Conservation (phyloP, 208 protist species). For the Acanthamoeba healyi region DNA sequence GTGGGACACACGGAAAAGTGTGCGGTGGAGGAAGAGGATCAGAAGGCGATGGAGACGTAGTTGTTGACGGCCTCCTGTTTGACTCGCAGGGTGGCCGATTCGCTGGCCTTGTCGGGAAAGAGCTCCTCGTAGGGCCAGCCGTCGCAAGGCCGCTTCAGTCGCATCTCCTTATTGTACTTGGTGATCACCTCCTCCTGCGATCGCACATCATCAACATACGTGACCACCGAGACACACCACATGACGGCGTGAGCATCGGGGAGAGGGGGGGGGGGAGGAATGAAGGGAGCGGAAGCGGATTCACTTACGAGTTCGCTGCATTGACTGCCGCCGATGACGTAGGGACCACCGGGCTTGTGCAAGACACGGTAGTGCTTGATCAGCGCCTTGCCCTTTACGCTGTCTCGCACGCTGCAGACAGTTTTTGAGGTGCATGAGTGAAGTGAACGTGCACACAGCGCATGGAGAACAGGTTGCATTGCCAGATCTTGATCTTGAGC, state of each 20-base stretch:
- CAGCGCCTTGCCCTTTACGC: slow-evolving; percentile 9
- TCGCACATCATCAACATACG: not conserved
- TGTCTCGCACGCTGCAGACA: slow-evolving; percentile 7
- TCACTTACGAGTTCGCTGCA: not conserved
- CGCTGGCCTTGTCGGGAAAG: not conserved
- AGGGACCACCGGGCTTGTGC: slow-evolving; percentile 47
- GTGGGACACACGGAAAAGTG: no score
- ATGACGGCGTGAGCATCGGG: not conserved
- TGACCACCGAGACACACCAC: not conserved
- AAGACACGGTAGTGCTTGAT: slow-evolving; percentile 69
- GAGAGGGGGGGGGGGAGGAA: not conserved
- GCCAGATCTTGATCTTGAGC: not conserved
- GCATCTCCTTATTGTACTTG: slow-evolving; percentile 67
- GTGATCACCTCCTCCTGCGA: slow-evolving; percentile 61
- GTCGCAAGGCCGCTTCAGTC: slow-evolving; percentile 50
- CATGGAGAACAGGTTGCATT: not conserved
- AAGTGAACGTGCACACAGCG: not conserved
- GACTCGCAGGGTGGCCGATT: not conserved
- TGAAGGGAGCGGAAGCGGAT: not conserved
- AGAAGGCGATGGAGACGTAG: slow-evolving; percentile 21
- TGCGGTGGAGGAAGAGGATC: no score
- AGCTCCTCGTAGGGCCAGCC: slow-evolving; percentile 53
- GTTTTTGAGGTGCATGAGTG: not conserved
- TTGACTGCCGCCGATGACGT: slow-evolving; percentile 48
- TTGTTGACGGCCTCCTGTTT: not conserved